These are phyloP conservation scores for Mycena venus DNA, from an alignment of 768 basidiomycete species.

Conservation along the genomic window DNA sequence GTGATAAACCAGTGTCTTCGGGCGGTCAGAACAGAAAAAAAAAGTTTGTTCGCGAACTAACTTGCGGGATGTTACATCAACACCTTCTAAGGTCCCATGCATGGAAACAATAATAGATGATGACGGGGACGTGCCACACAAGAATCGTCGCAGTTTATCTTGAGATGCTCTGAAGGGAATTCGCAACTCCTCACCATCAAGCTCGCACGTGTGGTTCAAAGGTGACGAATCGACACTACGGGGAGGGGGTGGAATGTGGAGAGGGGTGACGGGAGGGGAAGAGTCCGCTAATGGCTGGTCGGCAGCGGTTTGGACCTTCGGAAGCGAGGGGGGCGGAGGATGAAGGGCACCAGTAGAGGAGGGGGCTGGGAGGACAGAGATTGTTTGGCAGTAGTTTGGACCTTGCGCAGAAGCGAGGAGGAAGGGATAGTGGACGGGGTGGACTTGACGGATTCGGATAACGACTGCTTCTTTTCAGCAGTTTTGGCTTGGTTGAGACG, in stretches of 20 bases:
- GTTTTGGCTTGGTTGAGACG: too few relatives aligned
- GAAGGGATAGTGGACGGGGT: too few relatives aligned
- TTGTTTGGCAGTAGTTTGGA: not conserved
- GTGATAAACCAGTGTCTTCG: conserved; percentile 32
- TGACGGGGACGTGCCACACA: conserved; percentile 35
- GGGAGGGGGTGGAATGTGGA: not conserved
- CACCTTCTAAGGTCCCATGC: conserved; percentile 51
- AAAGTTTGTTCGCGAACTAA: conserved; percentile 27
- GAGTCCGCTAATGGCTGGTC: not conserved
- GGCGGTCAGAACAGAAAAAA: conserved; percentile 16
- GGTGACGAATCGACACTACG: not conserved
- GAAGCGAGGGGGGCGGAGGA: not conserved
- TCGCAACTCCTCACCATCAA: conserved; percentile 31
- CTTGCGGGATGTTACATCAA: conserved; percentile 41
- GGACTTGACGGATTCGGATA: too few relatives aligned
- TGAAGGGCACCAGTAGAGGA: not conserved
- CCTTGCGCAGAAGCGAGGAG: not conserved
- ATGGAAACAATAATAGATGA: conserved; percentile 50
- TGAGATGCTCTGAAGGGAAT: conserved; percentile 36
- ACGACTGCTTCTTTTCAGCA: too few relatives aligned
- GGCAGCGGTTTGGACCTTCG: not conserved
- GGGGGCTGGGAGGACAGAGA: not conserved
- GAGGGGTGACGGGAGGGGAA: not conserved
- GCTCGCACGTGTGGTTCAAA: not conserved
- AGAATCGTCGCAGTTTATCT: conserved; percentile 57